A percentile compares a stretch with the other conserved stretches of the same genome.
phyloP scores from a whole-genome alignment of 2,329 filamentous ascomycete genomes.

The Aspergillus sp. region DNA sequence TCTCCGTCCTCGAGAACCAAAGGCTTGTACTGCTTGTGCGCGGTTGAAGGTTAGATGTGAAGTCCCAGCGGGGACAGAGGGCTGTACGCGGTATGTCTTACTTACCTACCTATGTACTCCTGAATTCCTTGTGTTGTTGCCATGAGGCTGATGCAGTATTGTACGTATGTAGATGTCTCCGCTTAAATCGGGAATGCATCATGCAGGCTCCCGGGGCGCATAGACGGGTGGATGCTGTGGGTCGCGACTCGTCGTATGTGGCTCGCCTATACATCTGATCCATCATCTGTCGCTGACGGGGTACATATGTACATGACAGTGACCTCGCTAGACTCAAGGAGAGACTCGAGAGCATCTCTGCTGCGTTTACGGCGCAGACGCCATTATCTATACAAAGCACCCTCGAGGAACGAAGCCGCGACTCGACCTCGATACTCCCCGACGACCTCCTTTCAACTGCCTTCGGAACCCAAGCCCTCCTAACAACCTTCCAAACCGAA shows the following conservation, averaged over 20 bases:
- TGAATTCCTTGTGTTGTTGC: neutral
- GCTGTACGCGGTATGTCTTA: neutral
- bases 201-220: constrained; percentile 32
- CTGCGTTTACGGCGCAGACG: constrained; percentile 26
- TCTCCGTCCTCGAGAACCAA: neutral
- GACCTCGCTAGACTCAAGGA: constrained; percentile 31
- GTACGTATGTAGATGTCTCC: constrained; percentile 30
- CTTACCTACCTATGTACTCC: neutral
- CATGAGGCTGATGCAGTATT: neutral
- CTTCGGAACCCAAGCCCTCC: constrained; percentile 20
- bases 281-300: neutral
- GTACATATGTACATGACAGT: constrained; percentile 12
- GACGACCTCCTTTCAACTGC: constrained; percentile 8
- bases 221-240: constrained; percentile 19
- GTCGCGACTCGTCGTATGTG: neutral
- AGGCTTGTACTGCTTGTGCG: constrained; percentile 9
- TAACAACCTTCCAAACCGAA: constrained; percentile 15
- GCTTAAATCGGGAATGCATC: constrained; percentile 32
- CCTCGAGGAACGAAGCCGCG: no score
- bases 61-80: neutral
- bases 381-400: constrained; percentile 13
- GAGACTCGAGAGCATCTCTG: constrained; percentile 34
- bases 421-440: neutral
- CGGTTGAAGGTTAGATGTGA: constrained; percentile 4
- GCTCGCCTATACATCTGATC: neutral